Base-by-base conservation (phyloP, 2,329 filamentous ascomycete species). In the Ascochyta viciae-villosae region DNA sequence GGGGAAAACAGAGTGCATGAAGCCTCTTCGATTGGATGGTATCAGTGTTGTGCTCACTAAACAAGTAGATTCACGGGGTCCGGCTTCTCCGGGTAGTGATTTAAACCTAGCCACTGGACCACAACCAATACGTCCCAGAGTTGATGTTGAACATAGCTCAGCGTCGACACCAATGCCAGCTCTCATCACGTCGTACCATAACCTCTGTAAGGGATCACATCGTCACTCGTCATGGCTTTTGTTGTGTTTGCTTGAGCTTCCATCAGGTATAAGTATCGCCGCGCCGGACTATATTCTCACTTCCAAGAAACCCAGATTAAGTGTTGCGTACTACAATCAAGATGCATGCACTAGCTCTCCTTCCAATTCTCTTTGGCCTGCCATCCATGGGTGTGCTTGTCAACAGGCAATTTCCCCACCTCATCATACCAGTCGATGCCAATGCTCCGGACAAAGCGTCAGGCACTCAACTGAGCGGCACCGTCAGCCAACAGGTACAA, bases 371-470 rank as follows among this genome's bases (percentile, higher is more conserved):
- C 41, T 67, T 64, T 50, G 50, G 57, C 19, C 40, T 61, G 31
- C 41, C 53, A 9, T 35, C 50, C 31, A 15, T 60, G 31, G 60
- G 64, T 22, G 35, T 44, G 4, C 61, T 70, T 26, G 24, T 67
- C 39, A 47, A 49, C 29, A 58, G 61, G 8, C 50, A 71, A 24
- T 74, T 72, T 12, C 72, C 72, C 3, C 68, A 72, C 38, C 68
- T 76, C 41, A 68, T 76, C 38, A 57, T 76, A n/a, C 74, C 73
- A 1, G 51, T 76, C 35, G 63, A 66, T 24, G 51, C 61, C 22
- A 46, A 53, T 13, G 31, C 46, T 1, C 68, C 73, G 15, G 44
- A 67, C 42, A 58, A 40, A 2, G 47, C 65, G 3, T 66, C 62
- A 23, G 59, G 57, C 19, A 76, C 73, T 3, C 58, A 69, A 19